Evolutionary conservation across 495 filamentous ascomycete genomes (phyloP), one percentile per base, ranked within the genome.

Genomic region (Xylaria sp.): DNA sequence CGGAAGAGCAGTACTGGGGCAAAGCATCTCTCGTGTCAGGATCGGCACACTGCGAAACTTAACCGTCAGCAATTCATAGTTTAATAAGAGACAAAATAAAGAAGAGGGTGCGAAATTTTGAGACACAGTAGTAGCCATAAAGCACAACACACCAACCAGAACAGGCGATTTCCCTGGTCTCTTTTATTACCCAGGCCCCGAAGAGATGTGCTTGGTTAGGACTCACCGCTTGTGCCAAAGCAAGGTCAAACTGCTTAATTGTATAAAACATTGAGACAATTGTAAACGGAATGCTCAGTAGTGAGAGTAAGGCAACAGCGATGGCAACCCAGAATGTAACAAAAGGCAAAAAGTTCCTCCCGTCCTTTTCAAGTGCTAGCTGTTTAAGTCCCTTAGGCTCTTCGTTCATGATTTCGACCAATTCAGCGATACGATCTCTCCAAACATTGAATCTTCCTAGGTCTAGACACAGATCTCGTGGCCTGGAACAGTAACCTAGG

Each of bases 321-420:
- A 33, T 35, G 31, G 55, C 31, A n/a, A 71, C 67, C 64, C 68
- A 71, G 44, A 74, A 74, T 2, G 68, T 74, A 11, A 69, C 57
- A 19, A 71, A 71, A 5, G 55, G 48, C 26, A 71, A 35, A 1
- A 71, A 41, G 29, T 71, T 71, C 5, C 58, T 52, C 29, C 62
- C 35, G 17, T 64, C 53, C 19, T 48, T 63, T 33, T 63, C 44
- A 12, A 71, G 63, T 9, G 37, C 43, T 50, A 74, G 37, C 46
- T 74, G 72, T 24, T 58, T 58, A 5, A 74, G 29, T 5, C 72
- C 72, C 26, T 57, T 59, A 0, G 72, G 68, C 8, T 69, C 67
- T 9, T 53, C 72, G 26, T 58, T 53, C 33, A 61, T 52, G 50
- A 71, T 41, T 15, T 62, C 35, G 2, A 26, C n/a, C 15, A 73